A percentile compares a stretch with the other conserved stretches of the same genome.
Conservation (phyloP, 2,329 filamentous ascomycete species). For the Davidsoniella neocaledoniae region DNA sequence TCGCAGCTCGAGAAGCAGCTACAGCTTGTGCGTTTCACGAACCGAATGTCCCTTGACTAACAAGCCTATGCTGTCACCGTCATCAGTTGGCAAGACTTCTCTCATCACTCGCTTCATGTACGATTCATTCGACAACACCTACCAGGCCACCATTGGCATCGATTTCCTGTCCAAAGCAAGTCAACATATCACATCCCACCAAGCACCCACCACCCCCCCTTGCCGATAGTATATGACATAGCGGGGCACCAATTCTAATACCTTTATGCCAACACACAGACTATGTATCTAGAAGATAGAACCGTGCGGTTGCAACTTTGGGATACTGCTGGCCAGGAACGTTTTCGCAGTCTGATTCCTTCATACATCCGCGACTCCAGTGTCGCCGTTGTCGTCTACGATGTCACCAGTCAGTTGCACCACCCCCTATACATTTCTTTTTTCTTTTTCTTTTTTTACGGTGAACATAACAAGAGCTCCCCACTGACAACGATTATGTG, state of each 20-base stretch:
- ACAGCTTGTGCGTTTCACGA: not conserved
- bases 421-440: not conserved
- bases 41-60: too few species aligned
- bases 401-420: conserved; percentile 60
- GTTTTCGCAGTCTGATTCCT: conserved; percentile 91
- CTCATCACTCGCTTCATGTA: conserved; percentile 99
- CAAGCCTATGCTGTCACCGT: not conserved
- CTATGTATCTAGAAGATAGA: conserved; percentile 98
- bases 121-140: conserved; percentile 99
- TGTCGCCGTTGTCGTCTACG: conserved; percentile 96
- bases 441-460: not conserved
- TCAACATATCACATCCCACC: not conserved
- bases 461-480: not conserved
- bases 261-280: conserved; percentile 32
- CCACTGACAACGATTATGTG: conserved; percentile 3
- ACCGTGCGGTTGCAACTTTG: conserved; percentile 94
- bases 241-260: conserved; percentile 1
- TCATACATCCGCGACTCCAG: conserved; percentile 97
- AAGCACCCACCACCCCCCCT: not conserved
- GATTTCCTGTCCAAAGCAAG: conserved; percentile 93
- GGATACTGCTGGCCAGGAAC: conserved; percentile 96
- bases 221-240: not conserved
- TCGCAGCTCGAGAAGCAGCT: not conserved
- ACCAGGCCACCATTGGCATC: conserved; percentile 98
- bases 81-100: conserved; percentile 87